Evolutionary conservation across 2,329 filamentous ascomycete species (phyloP).

Genomic region (Penicillium brasilianum): DNA sequence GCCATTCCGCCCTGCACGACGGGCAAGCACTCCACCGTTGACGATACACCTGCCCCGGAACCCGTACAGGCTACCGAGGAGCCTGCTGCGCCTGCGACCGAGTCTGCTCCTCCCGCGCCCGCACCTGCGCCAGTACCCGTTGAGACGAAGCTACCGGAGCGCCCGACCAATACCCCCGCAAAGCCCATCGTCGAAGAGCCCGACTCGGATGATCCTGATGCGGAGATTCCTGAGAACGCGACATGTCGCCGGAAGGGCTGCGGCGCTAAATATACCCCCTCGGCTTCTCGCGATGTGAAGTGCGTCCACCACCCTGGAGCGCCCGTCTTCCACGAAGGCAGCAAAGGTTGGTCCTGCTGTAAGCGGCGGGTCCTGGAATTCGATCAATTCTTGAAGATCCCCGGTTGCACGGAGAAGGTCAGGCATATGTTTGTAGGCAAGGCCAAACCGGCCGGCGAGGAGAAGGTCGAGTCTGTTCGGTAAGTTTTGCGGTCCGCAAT

Average conservation of each 20-base stretch:
- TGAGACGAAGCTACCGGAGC: slow-evolving; percentile 23
- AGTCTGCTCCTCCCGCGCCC: background rate
- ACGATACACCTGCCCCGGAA: slow-evolving; percentile 63
- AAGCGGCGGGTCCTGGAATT: slow-evolving; percentile 95
- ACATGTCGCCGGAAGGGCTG: slow-evolving; percentile 81
- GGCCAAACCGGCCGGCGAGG: slow-evolving; percentile 71
- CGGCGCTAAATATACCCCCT: slow-evolving; percentile 65
- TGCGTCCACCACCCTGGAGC: slow-evolving; percentile 89
- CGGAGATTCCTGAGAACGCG: slow-evolving; percentile 74
- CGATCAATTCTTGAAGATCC: slow-evolving; percentile 95
- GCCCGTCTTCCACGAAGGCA: slow-evolving; percentile 96
- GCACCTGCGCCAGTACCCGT: slow-evolving; percentile 29
- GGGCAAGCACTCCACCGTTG: slow-evolving; percentile 88
- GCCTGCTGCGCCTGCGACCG: slow-evolving; percentile 14
- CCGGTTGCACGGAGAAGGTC: slow-evolving; percentile 82
- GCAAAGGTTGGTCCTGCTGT: slow-evolving; percentile 97
- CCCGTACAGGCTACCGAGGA: slow-evolving; percentile 44
- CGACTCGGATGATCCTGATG: slow-evolving; percentile 81
- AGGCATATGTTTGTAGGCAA: slow-evolving; percentile 83
- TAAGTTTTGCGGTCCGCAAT: slow-evolving; percentile 47
- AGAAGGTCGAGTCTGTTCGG: slow-evolving; percentile 78
- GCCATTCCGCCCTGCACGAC: slow-evolving; percentile 88
- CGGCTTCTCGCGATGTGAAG: slow-evolving; percentile 64
- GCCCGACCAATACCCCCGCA: slow-evolving; percentile 35
- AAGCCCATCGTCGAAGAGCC: slow-evolving; percentile 64